These are phyloP conservation scores for Aspergillus latus DNA, from an alignment of 2,329 filamentous ascomycete species.

Conservation along the genomic window DNA sequence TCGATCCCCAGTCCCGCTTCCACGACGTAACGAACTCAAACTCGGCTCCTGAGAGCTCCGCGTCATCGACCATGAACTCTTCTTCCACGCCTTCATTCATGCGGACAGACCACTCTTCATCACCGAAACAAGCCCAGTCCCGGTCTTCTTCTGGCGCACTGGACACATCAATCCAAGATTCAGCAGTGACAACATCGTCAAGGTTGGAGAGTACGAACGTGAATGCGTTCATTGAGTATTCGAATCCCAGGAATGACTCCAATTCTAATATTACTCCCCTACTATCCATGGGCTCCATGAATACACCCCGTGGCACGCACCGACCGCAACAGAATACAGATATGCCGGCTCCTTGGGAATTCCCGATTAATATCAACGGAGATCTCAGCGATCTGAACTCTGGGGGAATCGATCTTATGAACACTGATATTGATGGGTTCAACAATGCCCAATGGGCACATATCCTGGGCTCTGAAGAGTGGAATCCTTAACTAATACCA, in stretches of 20 bases:
- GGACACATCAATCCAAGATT: neutral
- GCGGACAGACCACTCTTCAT: constrained; percentile 11
- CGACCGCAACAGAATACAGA: constrained; percentile 17
- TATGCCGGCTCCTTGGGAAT: constrained; percentile 33
- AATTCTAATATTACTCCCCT: constrained; percentile 11
- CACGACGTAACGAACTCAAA: constrained; percentile 23
- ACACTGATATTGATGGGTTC: constrained; percentile 27
- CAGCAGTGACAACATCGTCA: neutral
- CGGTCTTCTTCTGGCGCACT: neutral
- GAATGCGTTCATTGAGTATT: constrained; percentile 19
- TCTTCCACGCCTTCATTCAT: constrained; percentile 9
- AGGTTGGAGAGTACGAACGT: neutral
- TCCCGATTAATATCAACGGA: constrained; percentile 13
- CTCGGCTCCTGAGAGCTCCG: constrained; percentile 12
- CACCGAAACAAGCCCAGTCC: constrained; percentile 13
- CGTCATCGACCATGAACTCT: constrained; percentile 10
- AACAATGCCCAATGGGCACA: constrained; percentile 40
- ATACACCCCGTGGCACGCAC: constrained; percentile 24
- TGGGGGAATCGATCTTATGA: constrained; percentile 21
- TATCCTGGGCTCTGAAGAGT: constrained; percentile 23
- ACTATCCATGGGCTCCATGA: constrained; percentile 19
- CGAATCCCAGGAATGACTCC: constrained; percentile 5
- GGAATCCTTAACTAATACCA: constrained; percentile 19
- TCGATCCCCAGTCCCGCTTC: constrained; percentile 34
- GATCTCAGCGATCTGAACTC: constrained; percentile 15